Conservation (phyloP, 2,329 filamentous ascomycete species). For the Pezicula carpinea region DNA sequence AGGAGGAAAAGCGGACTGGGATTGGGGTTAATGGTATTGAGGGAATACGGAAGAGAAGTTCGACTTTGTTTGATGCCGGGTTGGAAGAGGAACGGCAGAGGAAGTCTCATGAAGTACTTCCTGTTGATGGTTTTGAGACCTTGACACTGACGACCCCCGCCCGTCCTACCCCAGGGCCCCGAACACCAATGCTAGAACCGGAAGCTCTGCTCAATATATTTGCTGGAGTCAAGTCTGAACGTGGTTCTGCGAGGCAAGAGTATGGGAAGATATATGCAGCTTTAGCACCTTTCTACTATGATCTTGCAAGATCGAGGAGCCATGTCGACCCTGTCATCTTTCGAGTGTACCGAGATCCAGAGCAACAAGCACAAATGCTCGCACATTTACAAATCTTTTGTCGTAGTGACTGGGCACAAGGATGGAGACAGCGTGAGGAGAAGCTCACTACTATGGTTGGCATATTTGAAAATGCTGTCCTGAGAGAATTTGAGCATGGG, state of each 20-base stretch:
- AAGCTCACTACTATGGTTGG: slow-evolving; percentile 69
- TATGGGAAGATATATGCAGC: slow-evolving; percentile 90
- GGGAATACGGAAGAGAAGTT: slow-evolving; percentile 35
- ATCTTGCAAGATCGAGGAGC: slow-evolving; percentile 66
- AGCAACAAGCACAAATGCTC: slow-evolving; percentile 86
- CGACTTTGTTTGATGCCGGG: slow-evolving; percentile 71
- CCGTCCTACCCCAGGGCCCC: slow-evolving; percentile 29
- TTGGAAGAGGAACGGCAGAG: slow-evolving; percentile 58
- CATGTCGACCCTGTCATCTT: slow-evolving; percentile 83
- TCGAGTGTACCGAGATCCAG: slow-evolving; percentile 79
- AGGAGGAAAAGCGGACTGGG: slow-evolving; percentile 27
- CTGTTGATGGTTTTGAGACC: slow-evolving; percentile 74
- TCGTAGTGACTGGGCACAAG: slow-evolving; percentile 73
- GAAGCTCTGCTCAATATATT: slow-evolving; percentile 65
- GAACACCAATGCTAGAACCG: slow-evolving; percentile 49
- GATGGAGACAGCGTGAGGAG: slow-evolving; percentile 66
- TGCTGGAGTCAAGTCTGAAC: slow-evolving; percentile 67
- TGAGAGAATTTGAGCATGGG: slow-evolving; percentile 89
- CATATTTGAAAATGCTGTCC: slow-evolving; percentile 85
- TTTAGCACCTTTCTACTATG: slow-evolving; percentile 81
- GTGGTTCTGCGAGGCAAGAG: slow-evolving; percentile 81
- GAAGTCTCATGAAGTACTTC: slow-evolving; percentile 25
- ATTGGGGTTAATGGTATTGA: slow-evolving; percentile 23
- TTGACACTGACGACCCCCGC: slow-evolving; percentile 48
- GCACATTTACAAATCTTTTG: slow-evolving; percentile 75